These are phyloP conservation scores for Phytophthora cactorum DNA, from an alignment of 352 stramenopile genomes.

Conservation along the genomic window DNA sequence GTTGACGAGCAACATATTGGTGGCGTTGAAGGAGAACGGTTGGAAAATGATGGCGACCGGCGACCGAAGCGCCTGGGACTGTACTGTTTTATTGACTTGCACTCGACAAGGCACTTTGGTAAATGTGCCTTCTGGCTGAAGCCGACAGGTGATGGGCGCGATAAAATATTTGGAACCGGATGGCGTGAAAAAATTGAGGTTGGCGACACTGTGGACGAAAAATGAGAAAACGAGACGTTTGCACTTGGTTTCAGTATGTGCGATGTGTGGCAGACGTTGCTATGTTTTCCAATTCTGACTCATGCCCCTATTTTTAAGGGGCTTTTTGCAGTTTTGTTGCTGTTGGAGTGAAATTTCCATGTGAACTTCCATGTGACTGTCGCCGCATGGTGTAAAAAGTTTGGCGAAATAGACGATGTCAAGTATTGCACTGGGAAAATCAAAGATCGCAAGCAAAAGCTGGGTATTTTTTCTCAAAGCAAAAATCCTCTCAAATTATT, in stretches of 20 bases:
- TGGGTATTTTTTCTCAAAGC: slow-evolving; percentile 27
- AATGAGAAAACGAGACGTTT: background rate
- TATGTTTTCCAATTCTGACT: background rate
- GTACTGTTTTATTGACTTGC: slow-evolving; percentile 13
- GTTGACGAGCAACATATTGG: slow-evolving; percentile 47
- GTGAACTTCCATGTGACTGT: background rate
- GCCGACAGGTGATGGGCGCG: slow-evolving; percentile 6
- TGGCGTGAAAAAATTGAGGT: slow-evolving; percentile 37
- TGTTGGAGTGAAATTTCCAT: slow-evolving; percentile 1
- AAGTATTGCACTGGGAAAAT: slow-evolving; percentile 26
- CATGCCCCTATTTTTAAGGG: background rate
- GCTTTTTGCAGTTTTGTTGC: background rate
- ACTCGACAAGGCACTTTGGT: slow-evolving; percentile 23
- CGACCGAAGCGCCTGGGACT: background rate
- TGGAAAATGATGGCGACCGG: slow-evolving; percentile 26
- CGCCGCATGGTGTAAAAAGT: background rate
- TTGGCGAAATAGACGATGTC: slow-evolving; percentile 4
- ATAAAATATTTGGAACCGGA: slow-evolving; percentile 38
- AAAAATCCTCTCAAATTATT: slow-evolving; percentile 7
- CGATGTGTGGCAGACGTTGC: background rate
- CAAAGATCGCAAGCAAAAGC: slow-evolving; percentile 9
- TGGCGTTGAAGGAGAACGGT: slow-evolving; percentile 23
- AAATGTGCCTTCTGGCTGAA: slow-evolving; percentile 30
- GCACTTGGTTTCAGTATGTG: slow-evolving; percentile 17
- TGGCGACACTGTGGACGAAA: slow-evolving; percentile 13